Conservation (phyloP, 257 asterid species). For the Gentiana straminea region DNA sequence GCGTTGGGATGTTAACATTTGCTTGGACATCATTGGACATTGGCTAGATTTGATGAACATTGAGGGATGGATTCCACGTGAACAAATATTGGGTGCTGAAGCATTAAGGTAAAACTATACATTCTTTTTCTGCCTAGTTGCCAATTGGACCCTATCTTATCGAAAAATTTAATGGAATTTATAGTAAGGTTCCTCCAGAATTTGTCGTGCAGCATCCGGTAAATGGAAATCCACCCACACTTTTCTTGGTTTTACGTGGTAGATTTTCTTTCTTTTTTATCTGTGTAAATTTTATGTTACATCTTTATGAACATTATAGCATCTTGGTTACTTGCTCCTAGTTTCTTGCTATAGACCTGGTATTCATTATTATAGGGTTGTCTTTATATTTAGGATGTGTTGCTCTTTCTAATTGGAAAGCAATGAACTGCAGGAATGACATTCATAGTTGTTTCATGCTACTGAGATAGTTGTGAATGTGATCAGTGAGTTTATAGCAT, state of each 20-base stretch:
- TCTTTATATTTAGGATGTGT: too few species aligned
- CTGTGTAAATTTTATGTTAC: too few species aligned
- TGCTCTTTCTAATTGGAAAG: too few species aligned
- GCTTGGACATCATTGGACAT: slow-evolving; percentile 87
- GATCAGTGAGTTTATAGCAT: too few species aligned
- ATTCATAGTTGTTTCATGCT: too few species aligned
- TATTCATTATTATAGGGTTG: too few species aligned
- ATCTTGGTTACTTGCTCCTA: too few species aligned
- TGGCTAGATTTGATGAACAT: slow-evolving; percentile 96
- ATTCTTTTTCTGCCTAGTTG: slow-evolving; percentile 11
- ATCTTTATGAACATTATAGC: not conserved
- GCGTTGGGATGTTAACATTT: slow-evolving; percentile 93
- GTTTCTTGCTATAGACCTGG: too few species aligned
- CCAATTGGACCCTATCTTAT: slow-evolving; percentile 4
- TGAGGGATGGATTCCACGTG: slow-evolving; percentile 99
- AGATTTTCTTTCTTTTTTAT: slow-evolving; percentile 6
- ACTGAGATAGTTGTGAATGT: too few species aligned
- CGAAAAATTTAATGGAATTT: slow-evolving; percentile 19
- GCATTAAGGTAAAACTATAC: slow-evolving; percentile 52
- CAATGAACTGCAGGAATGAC: too few species aligned
- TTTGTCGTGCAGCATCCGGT: slow-evolving; percentile 86
- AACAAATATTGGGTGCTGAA: slow-evolving; percentile 96
- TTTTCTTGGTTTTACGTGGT: slow-evolving; percentile 82
- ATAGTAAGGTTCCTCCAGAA: slow-evolving; percentile 95
- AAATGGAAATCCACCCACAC: slow-evolving; percentile 92